These are phyloP conservation scores for Kurtzmaniella cleridarum DNA, from an alignment of 805 yeast species.

Conservation along the genomic window DNA sequence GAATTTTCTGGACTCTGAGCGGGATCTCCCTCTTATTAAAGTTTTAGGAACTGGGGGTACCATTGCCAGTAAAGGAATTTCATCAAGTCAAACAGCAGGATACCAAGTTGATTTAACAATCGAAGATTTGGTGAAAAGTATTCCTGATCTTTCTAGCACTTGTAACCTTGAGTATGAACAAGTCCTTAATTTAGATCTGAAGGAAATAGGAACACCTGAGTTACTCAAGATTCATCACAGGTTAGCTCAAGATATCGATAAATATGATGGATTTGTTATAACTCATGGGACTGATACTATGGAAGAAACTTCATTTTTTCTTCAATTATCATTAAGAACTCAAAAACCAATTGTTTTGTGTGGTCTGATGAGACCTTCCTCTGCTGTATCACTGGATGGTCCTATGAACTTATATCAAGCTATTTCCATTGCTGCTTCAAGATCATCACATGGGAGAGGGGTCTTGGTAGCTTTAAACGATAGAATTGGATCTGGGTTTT, in stretches of 20 bases:
- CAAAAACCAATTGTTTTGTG: constrained; percentile 58
- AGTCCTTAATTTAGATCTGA: constrained; percentile 57
- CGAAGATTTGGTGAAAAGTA: constrained; percentile 46
- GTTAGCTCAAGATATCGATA: constrained; percentile 38
- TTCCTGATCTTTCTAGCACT: constrained; percentile 50
- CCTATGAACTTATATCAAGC: constrained; percentile 71
- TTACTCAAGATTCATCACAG: constrained; percentile 42
- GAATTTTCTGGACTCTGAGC: constrained; percentile 5
- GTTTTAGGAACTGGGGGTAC: constrained; percentile 44
- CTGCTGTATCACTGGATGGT: constrained; percentile 66
- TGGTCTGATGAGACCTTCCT: constrained; percentile 73
- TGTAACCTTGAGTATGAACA: constrained; percentile 61
- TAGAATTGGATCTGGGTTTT: constrained; percentile 63
- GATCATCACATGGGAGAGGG: constrained; percentile 50
- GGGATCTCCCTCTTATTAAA: constrained; percentile 28
- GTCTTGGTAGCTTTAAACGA: constrained; percentile 63
- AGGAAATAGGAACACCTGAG: constrained; percentile 45
- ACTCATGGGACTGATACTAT: constrained; percentile 72
- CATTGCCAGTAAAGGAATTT: constrained; percentile 37
- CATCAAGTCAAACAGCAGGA: constrained; percentile 38
- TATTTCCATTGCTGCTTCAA: constrained; percentile 53
- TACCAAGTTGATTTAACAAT: constrained; percentile 38
- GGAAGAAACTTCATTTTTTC: constrained; percentile 63
- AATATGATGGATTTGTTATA: constrained; percentile 55
- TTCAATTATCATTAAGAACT: constrained; percentile 43